phyloP scores from a whole-genome alignment of 352 stramenopile species.

The Phytophthora agathidicida region DNA sequence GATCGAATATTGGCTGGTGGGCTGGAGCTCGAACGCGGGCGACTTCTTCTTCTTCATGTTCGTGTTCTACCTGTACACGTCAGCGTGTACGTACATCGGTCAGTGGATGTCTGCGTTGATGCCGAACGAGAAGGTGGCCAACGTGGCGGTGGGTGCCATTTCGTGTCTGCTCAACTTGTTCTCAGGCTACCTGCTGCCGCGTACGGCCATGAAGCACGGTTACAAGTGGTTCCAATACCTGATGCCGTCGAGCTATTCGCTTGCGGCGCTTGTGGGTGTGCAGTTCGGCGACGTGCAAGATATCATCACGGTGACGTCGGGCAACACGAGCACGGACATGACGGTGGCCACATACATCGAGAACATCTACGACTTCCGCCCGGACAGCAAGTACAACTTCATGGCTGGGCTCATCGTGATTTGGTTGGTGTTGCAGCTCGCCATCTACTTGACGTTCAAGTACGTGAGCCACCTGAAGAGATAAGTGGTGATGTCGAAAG shows the following conservation, averaged over 20 bases:
- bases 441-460: constrained; percentile 73
- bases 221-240: constrained; percentile 76
- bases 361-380: constrained; percentile 53
- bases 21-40: constrained; percentile 35
- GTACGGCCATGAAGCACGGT: constrained; percentile 45
- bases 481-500: constrained; percentile 33
- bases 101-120: constrained; percentile 75
- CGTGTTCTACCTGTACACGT: constrained; percentile 46
- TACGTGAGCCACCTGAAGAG: constrained; percentile 79
- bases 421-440: constrained; percentile 50
- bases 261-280: constrained; percentile 39
- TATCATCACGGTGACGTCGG: constrained; percentile 17
- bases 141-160: constrained; percentile 65
- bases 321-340: constrained; percentile 13
- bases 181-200: constrained; percentile 55
- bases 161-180: constrained; percentile 76
- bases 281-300: constrained; percentile 40
- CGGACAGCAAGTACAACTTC: constrained; percentile 52
- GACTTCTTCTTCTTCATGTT: constrained; percentile 42
- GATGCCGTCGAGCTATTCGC: constrained; percentile 61
- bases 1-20: constrained; percentile 69
- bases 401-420: constrained; percentile 50
- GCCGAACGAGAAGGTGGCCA: constrained; percentile 76
- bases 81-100: constrained; percentile 60
- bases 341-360: constrained; percentile 45